These are phyloP conservation scores for Yamadazyma tumulicola DNA, from an alignment of 805 yeast species.

Conservation along the genomic window DNA sequence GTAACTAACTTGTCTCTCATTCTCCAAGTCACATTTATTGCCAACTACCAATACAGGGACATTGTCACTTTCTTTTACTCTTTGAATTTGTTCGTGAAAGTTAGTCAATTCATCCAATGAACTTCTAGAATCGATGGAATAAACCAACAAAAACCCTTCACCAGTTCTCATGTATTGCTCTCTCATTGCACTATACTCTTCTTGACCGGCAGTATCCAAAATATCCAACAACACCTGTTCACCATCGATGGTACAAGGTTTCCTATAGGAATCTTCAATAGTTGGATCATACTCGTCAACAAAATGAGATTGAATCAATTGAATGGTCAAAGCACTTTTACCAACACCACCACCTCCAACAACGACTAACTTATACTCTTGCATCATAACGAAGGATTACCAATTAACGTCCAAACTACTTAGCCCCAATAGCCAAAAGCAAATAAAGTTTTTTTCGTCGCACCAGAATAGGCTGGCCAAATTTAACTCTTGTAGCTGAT, in stretches of 20 bases:
- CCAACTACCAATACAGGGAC: constrained; percentile 84
- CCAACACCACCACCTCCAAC: constrained; percentile 99
- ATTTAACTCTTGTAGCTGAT: too few species aligned
- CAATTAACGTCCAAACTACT: background rate
- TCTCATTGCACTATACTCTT: constrained; percentile 80
- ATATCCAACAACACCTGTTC: constrained; percentile 78
- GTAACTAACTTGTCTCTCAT: constrained; percentile 67
- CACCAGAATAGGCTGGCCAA: constrained; percentile 2
- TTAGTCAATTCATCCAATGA: constrained; percentile 82
- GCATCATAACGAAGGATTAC: constrained; percentile 28
- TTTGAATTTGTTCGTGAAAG: constrained; percentile 71
- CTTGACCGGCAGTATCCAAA: constrained; percentile 97
- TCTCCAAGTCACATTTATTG: constrained; percentile 71
- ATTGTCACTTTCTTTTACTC: constrained; percentile 70
- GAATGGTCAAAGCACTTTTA: constrained; percentile 93
- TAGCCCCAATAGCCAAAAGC: background rate
- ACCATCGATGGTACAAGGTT: constrained; percentile 79
- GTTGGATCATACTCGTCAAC: constrained; percentile 99
- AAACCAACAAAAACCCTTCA: constrained; percentile 87
- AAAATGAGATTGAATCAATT: constrained; percentile 89
- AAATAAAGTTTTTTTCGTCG: constrained; percentile 7
- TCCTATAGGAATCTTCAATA: constrained; percentile 87
- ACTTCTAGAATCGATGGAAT: constrained; percentile 79
- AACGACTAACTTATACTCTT: constrained; percentile 89
- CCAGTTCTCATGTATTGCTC: constrained; percentile 97